phyloP scores from a whole-genome alignment of 371 early-diverging fungal genomes.

The Rhizopus microsporus region DNA sequence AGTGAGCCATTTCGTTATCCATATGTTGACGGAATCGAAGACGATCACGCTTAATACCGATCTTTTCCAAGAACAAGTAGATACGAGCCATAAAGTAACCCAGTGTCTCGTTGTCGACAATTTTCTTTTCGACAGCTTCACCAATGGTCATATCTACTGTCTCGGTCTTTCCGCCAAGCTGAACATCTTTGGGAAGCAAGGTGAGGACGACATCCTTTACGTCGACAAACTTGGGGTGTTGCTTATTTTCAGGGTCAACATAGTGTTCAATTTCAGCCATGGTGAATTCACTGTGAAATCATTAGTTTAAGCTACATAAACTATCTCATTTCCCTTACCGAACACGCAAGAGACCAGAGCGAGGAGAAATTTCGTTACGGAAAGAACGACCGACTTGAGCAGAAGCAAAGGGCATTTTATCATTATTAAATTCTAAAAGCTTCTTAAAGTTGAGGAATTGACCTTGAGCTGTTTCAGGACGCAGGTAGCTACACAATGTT shows the following conservation, averaged over 20 bases:
- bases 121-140: constrained; percentile 90
- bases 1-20: constrained; percentile 99
- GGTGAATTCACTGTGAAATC: constrained; percentile 85
- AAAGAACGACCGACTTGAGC: constrained; percentile 98
- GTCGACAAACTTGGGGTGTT: constrained; percentile 90
- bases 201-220: constrained; percentile 78
- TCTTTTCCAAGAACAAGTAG: constrained; percentile 88
- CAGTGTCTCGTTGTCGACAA: constrained; percentile 97
- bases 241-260: constrained; percentile 95
- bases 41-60: constrained; percentile 91
- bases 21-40: constrained; percentile 99
- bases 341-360: constrained; percentile 97
- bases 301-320: constrained; percentile 5
- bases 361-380: constrained; percentile 99
- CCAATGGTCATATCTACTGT: constrained; percentile 80
- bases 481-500: constrained; percentile 69
- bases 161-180: constrained; percentile 77
- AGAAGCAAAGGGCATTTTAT: constrained; percentile 99
- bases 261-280: constrained; percentile 99
- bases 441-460: constrained; percentile 99
- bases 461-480: constrained; percentile 99
- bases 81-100: constrained; percentile 99
- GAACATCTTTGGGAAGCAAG: constrained; percentile 79
- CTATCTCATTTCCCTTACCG: constrained; percentile 54
- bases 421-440: constrained; percentile 97